Evolutionary conservation across 2,329 filamentous ascomycete species (phyloP).

Genomic region (Calonectria hawksworthii): DNA sequence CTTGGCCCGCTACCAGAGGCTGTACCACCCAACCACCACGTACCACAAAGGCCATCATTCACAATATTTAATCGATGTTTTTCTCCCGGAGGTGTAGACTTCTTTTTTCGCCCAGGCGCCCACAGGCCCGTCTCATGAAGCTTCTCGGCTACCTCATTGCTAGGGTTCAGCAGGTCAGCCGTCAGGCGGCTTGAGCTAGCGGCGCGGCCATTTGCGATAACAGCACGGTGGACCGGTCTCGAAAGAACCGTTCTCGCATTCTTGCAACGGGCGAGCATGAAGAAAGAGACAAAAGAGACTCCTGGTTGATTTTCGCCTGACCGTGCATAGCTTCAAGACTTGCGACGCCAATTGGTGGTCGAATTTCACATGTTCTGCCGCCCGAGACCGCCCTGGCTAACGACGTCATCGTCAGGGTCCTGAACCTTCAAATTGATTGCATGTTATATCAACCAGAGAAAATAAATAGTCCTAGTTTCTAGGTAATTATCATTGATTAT

Average conservation of each 20-base stretch:
- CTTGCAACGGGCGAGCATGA: slow-evolving; percentile 38
- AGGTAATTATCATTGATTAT: not conserved
- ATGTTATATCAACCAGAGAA: not conserved
- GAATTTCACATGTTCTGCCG: slow-evolving; percentile 43
- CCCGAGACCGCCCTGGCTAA: slow-evolving; percentile 27
- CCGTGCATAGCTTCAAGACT: not conserved
- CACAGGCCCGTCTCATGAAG: slow-evolving; percentile 48
- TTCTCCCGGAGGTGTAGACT: slow-evolving; percentile 37
- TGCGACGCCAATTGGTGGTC: not conserved
- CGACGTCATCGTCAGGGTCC: slow-evolving; percentile 22
- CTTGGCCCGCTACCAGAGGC: not conserved
- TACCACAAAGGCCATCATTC: slow-evolving; percentile 65
- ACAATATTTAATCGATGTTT: slow-evolving; percentile 66
- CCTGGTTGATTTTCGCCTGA: not conserved
- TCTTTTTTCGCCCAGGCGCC: slow-evolving; percentile 34
- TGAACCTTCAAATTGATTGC: not conserved
- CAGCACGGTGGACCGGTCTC: slow-evolving; percentile 25
- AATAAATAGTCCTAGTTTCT: not conserved
- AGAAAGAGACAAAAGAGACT: not conserved
- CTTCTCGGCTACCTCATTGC: slow-evolving; percentile 31
- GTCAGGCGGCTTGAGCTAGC: slow-evolving; percentile 5
- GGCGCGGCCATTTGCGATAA: slow-evolving; percentile 13
- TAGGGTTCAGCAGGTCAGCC: slow-evolving; percentile 17
- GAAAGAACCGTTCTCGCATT: slow-evolving; percentile 32
- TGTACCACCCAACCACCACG: slow-evolving; percentile 21